These are phyloP conservation scores for Calocybe gambosa DNA, from an alignment of 1,284 basidiomycete genomes.

Conservation along the genomic window DNA sequence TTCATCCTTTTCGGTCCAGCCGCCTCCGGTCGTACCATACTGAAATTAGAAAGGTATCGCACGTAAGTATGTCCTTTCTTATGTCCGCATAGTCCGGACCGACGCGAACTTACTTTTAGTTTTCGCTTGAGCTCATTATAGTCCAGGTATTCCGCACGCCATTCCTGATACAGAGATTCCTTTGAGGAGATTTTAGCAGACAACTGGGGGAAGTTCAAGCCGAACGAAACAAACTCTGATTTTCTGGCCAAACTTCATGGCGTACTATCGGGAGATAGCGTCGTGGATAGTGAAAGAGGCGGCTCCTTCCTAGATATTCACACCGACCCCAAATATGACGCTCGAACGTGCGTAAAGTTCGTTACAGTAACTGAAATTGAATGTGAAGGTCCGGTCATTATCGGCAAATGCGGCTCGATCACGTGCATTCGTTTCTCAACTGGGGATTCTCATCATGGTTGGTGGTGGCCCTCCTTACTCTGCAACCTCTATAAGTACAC, in stretches of 20 bases:
- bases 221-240: slow-evolving; percentile 59
- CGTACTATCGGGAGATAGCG: neutral
- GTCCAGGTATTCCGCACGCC: slow-evolving; percentile 86
- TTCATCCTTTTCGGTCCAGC: slow-evolving; percentile 80
- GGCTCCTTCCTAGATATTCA: neutral
- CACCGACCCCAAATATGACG: neutral
- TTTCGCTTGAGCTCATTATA: slow-evolving; percentile 87
- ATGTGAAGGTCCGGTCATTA: neutral
- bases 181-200: slow-evolving; percentile 24
- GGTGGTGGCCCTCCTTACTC: slow-evolving; percentile 25
- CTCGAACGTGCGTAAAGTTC: neutral
- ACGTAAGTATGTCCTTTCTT: neutral
- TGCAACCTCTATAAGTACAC: slow-evolving; percentile 23
- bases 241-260: slow-evolving; percentile 87
- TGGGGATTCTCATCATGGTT: slow-evolving; percentile 19
- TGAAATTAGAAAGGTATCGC: slow-evolving; percentile 21
- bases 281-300: neutral
- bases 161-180: slow-evolving; percentile 85
- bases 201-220: slow-evolving; percentile 1
- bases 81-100: neutral
- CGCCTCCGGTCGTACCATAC: slow-evolving; percentile 51
- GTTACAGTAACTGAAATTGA: too few species aligned
- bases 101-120: slow-evolving; percentile 57
- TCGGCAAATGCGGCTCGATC: slow-evolving; percentile 3
- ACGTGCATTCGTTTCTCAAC: slow-evolving; percentile 6